Base-by-base conservation (phyloP, 2,329 filamentous ascomycete species). In the Colletotrichum spinosum region DNA sequence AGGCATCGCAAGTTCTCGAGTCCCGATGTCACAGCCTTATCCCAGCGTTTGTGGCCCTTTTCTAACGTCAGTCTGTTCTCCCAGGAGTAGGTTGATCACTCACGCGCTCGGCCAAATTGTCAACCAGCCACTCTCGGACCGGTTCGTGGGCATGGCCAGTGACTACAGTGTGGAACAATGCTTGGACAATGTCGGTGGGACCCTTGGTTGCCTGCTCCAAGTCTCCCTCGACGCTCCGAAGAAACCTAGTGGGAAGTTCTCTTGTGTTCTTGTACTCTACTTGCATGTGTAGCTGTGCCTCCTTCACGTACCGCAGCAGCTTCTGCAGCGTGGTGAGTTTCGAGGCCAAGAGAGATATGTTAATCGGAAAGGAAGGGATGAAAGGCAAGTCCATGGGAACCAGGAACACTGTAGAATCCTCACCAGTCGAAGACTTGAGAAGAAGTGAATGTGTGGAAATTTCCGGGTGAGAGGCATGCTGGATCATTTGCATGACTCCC, bases 1-100 rank as follows among this genome's bases (percentile, higher is more conserved):
- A 98, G 83, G 56, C 88, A 86, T 54, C 93, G 88, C 9, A 98
- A 84, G 58, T 88, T 90, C 65, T 92, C 89, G 17, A 97, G 90
- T 1, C 94, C 93, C 4, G 88, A 88, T 2, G 87, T 85, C 2
- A 97, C 91, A 6, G 92, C 90, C 73, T 95, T 97, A 68, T 98
- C 94, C 96, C 96, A 99, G 53, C 96, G 86, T 78, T 97, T 97
- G 72, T 97, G 92, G 0, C 94, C 94, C 91, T 96, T 17, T 15
- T 1, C 17, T 13, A 37, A 45, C 58, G 50, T 65, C 63, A 60
- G 69, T 72, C 62, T 34, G 44, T 60, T 68, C 55, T 56, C 6
- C 37, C 45, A 65, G 4, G 11, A 38, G 57, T 7, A 5, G 12
- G 10, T 34, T n/a, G 25, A 35, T 60, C 37, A 76, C 86, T 72